Evolutionary conservation across 305 asterid species (phyloP).

Genomic region (Fraxinus xanthoxyloides): DNA sequence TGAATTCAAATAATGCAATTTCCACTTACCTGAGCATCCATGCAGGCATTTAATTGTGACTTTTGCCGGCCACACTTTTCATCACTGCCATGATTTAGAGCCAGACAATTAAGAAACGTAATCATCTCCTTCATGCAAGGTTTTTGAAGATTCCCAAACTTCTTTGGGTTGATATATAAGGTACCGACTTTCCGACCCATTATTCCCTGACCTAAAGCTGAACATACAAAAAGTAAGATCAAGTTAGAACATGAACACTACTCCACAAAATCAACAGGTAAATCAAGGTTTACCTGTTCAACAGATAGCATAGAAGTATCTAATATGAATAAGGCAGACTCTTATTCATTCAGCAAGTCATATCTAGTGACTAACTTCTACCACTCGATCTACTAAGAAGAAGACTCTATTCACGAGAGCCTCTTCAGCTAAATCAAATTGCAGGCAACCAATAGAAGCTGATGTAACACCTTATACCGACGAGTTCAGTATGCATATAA

Average conservation of each 20-base stretch:
- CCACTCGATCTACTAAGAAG: neutral
- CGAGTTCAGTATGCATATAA: neutral
- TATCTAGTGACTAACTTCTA: neutral
- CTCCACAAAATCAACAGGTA: neutral
- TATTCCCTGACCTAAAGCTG: constrained; percentile 26
- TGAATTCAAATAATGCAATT: neutral
- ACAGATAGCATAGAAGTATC: neutral
- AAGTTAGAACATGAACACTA: constrained; percentile 6
- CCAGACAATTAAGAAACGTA: constrained; percentile 69
- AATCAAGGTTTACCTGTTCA: neutral
- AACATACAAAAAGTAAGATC: constrained; percentile 1
- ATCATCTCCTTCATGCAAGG: constrained; percentile 88
- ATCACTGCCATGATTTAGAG: constrained; percentile 67
- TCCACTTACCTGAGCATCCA: constrained; percentile 76
- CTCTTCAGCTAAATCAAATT: neutral
- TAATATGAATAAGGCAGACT: neutral
- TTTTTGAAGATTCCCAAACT: constrained; percentile 69
- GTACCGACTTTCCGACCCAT: constrained; percentile 85
- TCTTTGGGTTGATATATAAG: constrained; percentile 67
- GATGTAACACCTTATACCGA: neutral
- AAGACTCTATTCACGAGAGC: neutral
- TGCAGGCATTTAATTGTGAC: constrained; percentile 63
- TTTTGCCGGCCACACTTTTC: constrained; percentile 68
- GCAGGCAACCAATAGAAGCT: neutral
- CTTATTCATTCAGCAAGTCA: neutral